A percentile compares a stretch with the other conserved stretches of the same genome.
These are phyloP conservation scores for Tricholoma flavovirens DNA, from an alignment of 768 basidiomycete species.

Conservation along the genomic window DNA sequence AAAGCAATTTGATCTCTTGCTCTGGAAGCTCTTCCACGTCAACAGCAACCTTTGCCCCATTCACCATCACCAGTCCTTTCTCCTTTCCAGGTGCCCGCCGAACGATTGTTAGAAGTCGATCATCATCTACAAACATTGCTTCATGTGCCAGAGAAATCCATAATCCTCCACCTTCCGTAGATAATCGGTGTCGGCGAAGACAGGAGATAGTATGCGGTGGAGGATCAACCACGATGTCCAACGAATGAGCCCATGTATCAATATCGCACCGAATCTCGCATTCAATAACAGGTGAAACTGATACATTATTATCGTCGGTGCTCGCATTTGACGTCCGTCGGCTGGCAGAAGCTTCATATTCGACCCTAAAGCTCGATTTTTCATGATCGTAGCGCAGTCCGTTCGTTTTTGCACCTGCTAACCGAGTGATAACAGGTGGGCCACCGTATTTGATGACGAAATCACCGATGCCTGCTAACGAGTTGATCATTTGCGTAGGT, in stretches of 20 bases:
- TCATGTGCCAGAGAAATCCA: slow-evolving; percentile 94
- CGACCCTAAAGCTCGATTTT: slow-evolving; percentile 69
- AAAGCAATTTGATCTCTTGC: slow-evolving; percentile 74
- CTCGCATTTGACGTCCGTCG: slow-evolving; percentile 30
- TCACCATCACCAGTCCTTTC: slow-evolving; percentile 81
- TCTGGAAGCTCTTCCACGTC: slow-evolving; percentile 89
- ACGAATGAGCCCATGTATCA: slow-evolving; percentile 77
- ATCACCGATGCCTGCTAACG: slow-evolving; percentile 88
- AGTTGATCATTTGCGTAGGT: slow-evolving; percentile 88
- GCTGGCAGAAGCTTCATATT: slow-evolving; percentile 67
- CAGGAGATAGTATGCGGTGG: slow-evolving; percentile 81
- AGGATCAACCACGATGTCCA: slow-evolving; percentile 91
- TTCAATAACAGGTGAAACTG: slow-evolving; percentile 55
- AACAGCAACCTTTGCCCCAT: slow-evolving; percentile 77
- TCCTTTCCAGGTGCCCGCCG: slow-evolving; percentile 73
- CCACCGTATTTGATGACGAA: slow-evolving; percentile 95
- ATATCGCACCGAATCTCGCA: slow-evolving; percentile 90
- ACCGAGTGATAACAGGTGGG: slow-evolving; percentile 83
- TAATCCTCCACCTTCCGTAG: slow-evolving; percentile 81
- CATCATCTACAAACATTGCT: slow-evolving; percentile 67
- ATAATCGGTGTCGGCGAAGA: slow-evolving; percentile 81
- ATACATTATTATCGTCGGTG: slow-evolving; percentile 23
- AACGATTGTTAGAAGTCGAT: slow-evolving; percentile 69
- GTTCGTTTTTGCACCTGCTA: slow-evolving; percentile 71
- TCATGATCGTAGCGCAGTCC: slow-evolving; percentile 86